phyloP scores from a whole-genome alignment of 2,329 filamentous ascomycete genomes.

The Cephalotrichum gorgonifer region DNA sequence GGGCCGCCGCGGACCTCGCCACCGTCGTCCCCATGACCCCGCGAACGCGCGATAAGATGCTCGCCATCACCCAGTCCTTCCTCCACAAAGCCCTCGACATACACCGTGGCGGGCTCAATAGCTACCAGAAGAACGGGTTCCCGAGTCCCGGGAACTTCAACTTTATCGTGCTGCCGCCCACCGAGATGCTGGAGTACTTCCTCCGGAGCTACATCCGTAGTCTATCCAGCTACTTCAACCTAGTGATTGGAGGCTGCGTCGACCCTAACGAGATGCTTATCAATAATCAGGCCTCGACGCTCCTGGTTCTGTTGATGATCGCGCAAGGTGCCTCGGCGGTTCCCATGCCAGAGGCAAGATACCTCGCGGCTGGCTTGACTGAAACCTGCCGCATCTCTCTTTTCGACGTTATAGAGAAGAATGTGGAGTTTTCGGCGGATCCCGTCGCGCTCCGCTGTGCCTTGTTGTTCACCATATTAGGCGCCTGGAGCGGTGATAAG shows the following conservation, averaged over 20 bases:
- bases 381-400: conserved; percentile 64
- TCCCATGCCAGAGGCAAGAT: conserved; percentile 53
- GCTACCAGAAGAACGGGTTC: conserved; percentile 27
- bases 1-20: conserved; percentile 23
- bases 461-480: conserved; percentile 56
- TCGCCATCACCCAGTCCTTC: conserved; percentile 63
- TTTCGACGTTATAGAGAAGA: conserved; percentile 62
- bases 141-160: conserved; percentile 41
- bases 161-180: conserved; percentile 56
- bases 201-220: conserved; percentile 55
- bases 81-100: conserved; percentile 61
- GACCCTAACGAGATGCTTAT: conserved; percentile 59
- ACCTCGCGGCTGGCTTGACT: conserved; percentile 54
- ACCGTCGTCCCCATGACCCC: conserved; percentile 33
- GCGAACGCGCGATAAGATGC: conserved; percentile 54
- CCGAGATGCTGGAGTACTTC: conserved; percentile 57
- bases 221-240: conserved; percentile 55
- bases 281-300: conserved; percentile 54
- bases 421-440: conserved; percentile 57
- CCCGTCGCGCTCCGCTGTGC: conserved; percentile 54
- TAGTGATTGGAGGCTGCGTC: conserved; percentile 47
- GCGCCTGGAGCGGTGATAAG: conserved; percentile 65
- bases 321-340: conserved; percentile 60
- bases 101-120: conserved; percentile 41
- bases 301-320: conserved; percentile 62